phyloP scores from a whole-genome alignment of 176 grass and related monocot species.

The Elymus sibiricus region DNA sequence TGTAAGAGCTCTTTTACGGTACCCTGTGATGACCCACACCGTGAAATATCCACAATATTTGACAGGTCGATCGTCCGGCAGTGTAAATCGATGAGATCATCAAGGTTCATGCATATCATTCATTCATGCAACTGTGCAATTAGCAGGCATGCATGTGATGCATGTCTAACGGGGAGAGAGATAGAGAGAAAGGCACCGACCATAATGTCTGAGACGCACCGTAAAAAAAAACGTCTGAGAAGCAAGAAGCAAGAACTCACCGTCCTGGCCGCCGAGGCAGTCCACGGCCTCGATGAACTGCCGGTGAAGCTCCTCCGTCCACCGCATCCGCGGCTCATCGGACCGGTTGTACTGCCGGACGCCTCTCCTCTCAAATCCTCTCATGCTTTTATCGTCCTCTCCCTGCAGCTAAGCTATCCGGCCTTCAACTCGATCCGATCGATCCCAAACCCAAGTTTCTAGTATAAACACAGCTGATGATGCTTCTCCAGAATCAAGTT shows the following conservation, averaged over 20 bases:
- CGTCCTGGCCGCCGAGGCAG: conserved; percentile 67
- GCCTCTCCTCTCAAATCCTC: conserved; percentile 61
- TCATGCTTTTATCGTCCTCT: conserved; percentile 21
- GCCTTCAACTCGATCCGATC: conserved; percentile 23
- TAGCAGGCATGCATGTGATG: background rate
- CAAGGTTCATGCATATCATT: background rate
- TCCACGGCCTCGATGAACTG: conserved; percentile 70
- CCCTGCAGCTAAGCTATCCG: background rate
- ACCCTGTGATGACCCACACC: too few relatives aligned
- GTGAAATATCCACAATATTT: background rate
- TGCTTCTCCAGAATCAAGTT: background rate
- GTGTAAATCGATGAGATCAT: background rate
- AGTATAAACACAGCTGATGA: background rate
- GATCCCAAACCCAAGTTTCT: conserved; percentile 12
- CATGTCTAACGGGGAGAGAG: background rate
- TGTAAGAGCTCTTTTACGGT: too few relatives aligned
- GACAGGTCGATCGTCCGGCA: background rate
- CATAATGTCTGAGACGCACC: too few relatives aligned
- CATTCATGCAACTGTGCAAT: background rate
- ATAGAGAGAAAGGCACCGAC: background rate
- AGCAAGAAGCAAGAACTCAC: conserved; percentile 35
- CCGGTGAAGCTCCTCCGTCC: conserved; percentile 91
- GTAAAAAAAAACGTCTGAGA: background rate
- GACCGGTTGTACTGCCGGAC: conserved; percentile 89
- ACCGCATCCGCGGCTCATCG: conserved; percentile 67